These are phyloP conservation scores for Fusarium redolens DNA, from an alignment of 2,329 filamentous ascomycete genomes.

Conservation along the genomic window DNA sequence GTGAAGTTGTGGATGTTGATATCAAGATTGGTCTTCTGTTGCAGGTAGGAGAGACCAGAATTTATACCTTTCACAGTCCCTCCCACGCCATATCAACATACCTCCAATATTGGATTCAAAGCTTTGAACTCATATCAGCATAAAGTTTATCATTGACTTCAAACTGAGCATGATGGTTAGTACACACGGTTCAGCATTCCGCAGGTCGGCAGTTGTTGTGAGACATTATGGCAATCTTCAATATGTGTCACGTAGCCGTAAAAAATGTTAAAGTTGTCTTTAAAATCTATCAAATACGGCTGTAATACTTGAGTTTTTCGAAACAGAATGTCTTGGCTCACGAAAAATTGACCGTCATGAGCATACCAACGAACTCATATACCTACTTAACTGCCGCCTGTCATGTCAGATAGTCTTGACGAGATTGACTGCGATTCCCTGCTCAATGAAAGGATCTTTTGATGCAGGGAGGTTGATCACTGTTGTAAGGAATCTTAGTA, in stretches of 20 bases:
- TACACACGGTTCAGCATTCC: constrained; percentile 22
- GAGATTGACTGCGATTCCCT: not conserved
- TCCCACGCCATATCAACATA: not conserved
- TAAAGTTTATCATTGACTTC: not conserved
- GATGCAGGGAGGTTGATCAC: not conserved
- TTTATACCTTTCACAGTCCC: constrained; percentile 5
- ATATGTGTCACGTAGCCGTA: not conserved
- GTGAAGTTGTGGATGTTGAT: not conserved
- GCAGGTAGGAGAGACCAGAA: not conserved
- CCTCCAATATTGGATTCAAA: not conserved
- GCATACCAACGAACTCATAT: not conserved
- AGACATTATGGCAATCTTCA: not conserved
- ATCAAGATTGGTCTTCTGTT: no score
- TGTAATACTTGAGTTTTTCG: not conserved
- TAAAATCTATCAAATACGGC: not conserved
- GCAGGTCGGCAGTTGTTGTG: not conserved
- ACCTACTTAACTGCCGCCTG: not conserved
- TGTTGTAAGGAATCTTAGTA: not conserved
- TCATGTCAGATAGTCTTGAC: not conserved
- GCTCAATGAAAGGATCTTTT: not conserved
- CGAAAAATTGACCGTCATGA: not conserved
- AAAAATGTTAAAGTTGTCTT: rapidly evolving
- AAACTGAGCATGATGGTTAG: not conserved
- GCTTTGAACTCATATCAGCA: not conserved
- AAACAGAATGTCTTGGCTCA: not conserved